Evolutionary conservation across 176 grass and related monocot genomes (phyloP), one percentile per base, ranked within the genome.

Genomic region (Oryza meridionalis): DNA sequence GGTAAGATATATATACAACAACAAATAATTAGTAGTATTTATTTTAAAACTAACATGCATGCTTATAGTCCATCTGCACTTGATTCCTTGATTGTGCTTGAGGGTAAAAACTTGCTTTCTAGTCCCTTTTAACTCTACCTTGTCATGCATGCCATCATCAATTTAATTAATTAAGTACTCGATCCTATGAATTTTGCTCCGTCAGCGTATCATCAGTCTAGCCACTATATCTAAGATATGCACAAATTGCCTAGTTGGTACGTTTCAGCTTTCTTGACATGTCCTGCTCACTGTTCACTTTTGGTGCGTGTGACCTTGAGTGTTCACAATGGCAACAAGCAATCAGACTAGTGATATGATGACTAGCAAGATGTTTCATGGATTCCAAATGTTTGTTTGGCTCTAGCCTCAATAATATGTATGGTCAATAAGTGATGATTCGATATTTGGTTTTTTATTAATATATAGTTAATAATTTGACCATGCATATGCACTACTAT

Each of bases 301-400:
- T 90, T 62, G 67, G 67, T 78, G 47, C 29, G 38, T 17, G 22
- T 84, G 74, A 73, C 67, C 75, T 90, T 84, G 84, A 80, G 85
- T 90, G 89, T 90, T 90, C 85, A 90, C 81, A 87, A 81, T 76
- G 89, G 84, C 81, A 90, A 90, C 76, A 27, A 70, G 44, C 85
- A 90, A 90, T 87, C 80, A 84, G 4, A 84, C 47, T 17, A 17
- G 25, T 62, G 58, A 62, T 21, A 61, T 61, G 63, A n/a, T 11
- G 11, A 38, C 40, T 29, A 58, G 14, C 51, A 33, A 19, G 55
- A 50, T 49, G n/a, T 69, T 82, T 1, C 38, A 61, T 61, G 1
- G 5, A 55, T 61, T 21, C 46, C 11, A 8, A 73, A 17, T 61
- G 43, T 5, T 69, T 49, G n/a, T 59, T 69, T 86, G 68, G 67